Percentiles rank a stretch among this genome's conserved stretches.
Evolutionary conservation across 2,329 filamentous ascomycete species (phyloP).

Genomic region (Phialocephala sp.): DNA sequence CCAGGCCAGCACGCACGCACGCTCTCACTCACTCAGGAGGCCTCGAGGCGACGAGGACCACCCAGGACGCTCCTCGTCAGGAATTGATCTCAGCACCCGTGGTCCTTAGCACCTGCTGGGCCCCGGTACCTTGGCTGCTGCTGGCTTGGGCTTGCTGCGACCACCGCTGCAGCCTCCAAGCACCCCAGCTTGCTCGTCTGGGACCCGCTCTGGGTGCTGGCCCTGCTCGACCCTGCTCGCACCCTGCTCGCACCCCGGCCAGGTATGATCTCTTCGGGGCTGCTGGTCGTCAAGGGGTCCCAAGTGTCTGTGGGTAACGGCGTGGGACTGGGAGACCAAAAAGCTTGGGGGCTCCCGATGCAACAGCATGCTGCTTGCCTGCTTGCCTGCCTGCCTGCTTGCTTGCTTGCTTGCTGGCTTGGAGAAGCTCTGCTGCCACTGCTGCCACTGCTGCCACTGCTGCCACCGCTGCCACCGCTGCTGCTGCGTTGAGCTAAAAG

Average conservation of each 20-base stretch:
- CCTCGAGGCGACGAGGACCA: too few relatives aligned
- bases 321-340: slow-evolving; percentile 37
- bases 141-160: slow-evolving; percentile 18
- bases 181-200: slow-evolving; percentile 30
- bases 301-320: slow-evolving; percentile 38
- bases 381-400: not conserved
- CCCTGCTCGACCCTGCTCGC: not conserved
- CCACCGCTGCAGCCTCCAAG: slow-evolving; percentile 30
- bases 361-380: slow-evolving; percentile 27
- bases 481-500: slow-evolving; percentile 31
- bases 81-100: slow-evolving; percentile 16
- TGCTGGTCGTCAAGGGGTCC: slow-evolving; percentile 22
- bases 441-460: slow-evolving; percentile 19
- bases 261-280: slow-evolving; percentile 30
- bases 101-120: slow-evolving; percentile 14
- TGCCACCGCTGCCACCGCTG: slow-evolving; percentile 25
- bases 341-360: slow-evolving; percentile 35
- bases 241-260: slow-evolving; percentile 9
- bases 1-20: too few relatives aligned
- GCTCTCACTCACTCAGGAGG: too few relatives aligned
- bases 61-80: too few relatives aligned
- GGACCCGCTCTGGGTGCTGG: slow-evolving; percentile 2
- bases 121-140: slow-evolving; percentile 30
- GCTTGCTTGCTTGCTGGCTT: not conserved
- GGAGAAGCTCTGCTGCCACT: slow-evolving; percentile 24